Percentiles rank a stretch among this genome's conserved stretches.
Conservation (phyloP, 345 rosid species). For the Physaria fendleri region DNA sequence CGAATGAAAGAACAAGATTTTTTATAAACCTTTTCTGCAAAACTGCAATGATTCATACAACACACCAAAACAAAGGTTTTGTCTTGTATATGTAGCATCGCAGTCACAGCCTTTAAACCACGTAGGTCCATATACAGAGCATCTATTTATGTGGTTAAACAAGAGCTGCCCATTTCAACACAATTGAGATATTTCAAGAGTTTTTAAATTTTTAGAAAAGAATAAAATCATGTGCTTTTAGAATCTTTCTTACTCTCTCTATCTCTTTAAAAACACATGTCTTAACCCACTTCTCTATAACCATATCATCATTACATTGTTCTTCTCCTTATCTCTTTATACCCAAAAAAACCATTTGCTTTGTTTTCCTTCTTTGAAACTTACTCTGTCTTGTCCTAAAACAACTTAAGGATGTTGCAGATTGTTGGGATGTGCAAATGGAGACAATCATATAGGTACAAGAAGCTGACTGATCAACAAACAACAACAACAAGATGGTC, state of each 20-base stretch:
- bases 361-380: not conserved
- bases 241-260: constrained; percentile 27
- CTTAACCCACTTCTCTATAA: constrained; percentile 5
- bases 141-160: constrained; percentile 27
- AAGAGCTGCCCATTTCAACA: constrained; percentile 19
- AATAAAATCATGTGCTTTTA: constrained; percentile 30
- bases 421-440: constrained; percentile 16
- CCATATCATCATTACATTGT: constrained; percentile 9
- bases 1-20: not conserved
- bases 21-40: not conserved
- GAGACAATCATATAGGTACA: constrained; percentile 33
- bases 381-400: not conserved
- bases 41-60: not conserved
- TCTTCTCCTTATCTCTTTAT: constrained; percentile 8
- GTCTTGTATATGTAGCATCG: constrained; percentile 20
- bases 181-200: not conserved
- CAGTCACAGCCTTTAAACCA: constrained; percentile 10
- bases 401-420: constrained; percentile 14
- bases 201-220: constrained; percentile 10
- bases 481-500: constrained; percentile 23
- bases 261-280: constrained; percentile 12
- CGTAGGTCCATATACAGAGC: constrained; percentile 34
- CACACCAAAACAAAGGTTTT: constrained; percentile 3
- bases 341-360: too few species aligned
- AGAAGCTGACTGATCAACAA: constrained; percentile 30